Conservation (phyloP, 169 alveolate genomes). For the Eimeria zaria region DNA sequence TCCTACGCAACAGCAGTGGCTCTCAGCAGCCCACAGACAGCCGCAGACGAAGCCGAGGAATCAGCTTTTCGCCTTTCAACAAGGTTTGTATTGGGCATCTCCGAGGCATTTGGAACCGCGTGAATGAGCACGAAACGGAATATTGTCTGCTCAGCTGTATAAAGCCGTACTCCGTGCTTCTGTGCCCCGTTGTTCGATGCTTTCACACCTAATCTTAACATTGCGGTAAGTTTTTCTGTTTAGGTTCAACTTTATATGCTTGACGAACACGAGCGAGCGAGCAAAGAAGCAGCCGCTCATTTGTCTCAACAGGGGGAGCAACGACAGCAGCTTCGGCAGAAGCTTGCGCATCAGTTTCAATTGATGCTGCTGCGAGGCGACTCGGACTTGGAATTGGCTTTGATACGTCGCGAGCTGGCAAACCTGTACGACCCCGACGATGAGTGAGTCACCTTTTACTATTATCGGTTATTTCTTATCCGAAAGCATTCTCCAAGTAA, state of each 20-base stretch:
- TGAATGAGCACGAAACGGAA: neutral
- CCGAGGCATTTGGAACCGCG: neutral
- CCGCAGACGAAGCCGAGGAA: conserved; percentile 61
- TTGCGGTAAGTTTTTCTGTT: neutral
- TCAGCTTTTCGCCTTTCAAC: conserved; percentile 76
- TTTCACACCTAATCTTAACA: neutral
- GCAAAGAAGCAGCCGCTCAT: conserved; percentile 74
- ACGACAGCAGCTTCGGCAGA: conserved; percentile 77
- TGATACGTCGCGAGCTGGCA: conserved; percentile 69
- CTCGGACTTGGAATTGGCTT: conserved; percentile 69
- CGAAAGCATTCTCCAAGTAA: neutral
- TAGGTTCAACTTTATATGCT: conserved; percentile 75
- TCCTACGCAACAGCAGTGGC: conserved; percentile 68
- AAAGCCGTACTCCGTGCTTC: neutral
- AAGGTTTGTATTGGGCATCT: conserved; percentile 30
- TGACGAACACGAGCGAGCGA: conserved; percentile 73
- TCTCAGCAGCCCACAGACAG: conserved; percentile 53
- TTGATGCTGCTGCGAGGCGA: conserved; percentile 72
- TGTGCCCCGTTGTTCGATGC: neutral
- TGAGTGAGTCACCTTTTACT: conserved; percentile 70
- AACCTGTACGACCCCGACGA: conserved; percentile 62
- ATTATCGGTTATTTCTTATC: neutral
- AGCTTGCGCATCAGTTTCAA: conserved; percentile 72
- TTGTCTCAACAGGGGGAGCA: conserved; percentile 76
- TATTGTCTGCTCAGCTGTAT: neutral